Evolutionary conservation across 768 basidiomycete species (phyloP).

Genomic region (Pisolithus marmoratus): DNA sequence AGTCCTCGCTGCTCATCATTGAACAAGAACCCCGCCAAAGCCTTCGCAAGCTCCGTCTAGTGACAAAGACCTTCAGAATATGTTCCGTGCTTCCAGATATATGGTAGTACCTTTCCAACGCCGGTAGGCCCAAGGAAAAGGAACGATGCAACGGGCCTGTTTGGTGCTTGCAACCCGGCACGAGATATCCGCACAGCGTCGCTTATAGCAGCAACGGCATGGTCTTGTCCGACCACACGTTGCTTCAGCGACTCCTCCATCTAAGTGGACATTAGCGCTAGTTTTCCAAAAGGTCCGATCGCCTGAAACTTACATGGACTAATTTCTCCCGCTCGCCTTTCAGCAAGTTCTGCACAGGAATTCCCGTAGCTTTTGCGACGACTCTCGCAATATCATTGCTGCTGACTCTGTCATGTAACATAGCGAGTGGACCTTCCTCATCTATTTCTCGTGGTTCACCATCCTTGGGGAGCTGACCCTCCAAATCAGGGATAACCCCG

Average conservation of each 20-base stretch:
- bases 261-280: slow-evolving; percentile 30
- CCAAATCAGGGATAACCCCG: slow-evolving; percentile 77
- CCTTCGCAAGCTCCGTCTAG: slow-evolving; percentile 85
- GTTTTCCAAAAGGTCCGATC: background rate
- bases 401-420: slow-evolving; percentile 83
- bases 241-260: slow-evolving; percentile 79
- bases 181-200: slow-evolving; percentile 92
- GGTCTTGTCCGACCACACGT: slow-evolving; percentile 87
- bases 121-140: slow-evolving; percentile 87
- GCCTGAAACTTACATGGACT: slow-evolving; percentile 60
- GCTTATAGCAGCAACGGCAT: slow-evolving; percentile 78
- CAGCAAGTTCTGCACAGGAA: slow-evolving; percentile 82
- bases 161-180: slow-evolving; percentile 84
- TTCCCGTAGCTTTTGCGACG: slow-evolving; percentile 84
- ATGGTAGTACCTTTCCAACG: slow-evolving; percentile 61
- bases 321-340: slow-evolving; percentile 89
- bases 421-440: slow-evolving; percentile 41
- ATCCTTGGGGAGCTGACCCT: slow-evolving; percentile 59
- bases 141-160: slow-evolving; percentile 89
- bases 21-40: slow-evolving; percentile 83
- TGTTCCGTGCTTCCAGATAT: background rate
- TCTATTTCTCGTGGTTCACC: slow-evolving; percentile 40
- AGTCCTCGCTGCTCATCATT: slow-evolving; percentile 83
- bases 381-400: slow-evolving; percentile 87
- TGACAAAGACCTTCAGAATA: background rate